A percentile compares a stretch with the other conserved stretches of the same genome.
Evolutionary conservation across 805 yeast genomes (phyloP).

Genomic region (Saturnispora saitoi): DNA sequence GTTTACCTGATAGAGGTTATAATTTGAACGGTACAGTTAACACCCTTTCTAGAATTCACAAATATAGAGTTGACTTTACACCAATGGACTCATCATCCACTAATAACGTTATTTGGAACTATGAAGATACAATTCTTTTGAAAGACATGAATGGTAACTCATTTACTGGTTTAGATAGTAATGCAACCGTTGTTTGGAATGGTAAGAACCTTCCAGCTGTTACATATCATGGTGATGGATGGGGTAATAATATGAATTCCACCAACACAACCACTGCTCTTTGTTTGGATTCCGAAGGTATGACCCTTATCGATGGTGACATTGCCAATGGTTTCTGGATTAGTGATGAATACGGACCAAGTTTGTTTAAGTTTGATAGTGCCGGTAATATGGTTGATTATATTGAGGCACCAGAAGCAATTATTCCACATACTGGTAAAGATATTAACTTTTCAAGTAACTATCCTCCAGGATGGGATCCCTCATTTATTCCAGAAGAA

Average conservation of each 20-base stretch:
- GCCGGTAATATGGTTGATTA: constrained; percentile 22
- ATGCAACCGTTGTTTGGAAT: constrained; percentile 19
- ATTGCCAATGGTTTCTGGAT: constrained; percentile 28
- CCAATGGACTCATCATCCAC: constrained; percentile 18
- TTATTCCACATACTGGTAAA: constrained; percentile 24
- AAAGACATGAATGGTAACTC: constrained; percentile 25
- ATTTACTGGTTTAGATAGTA: constrained; percentile 27
- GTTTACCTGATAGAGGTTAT: constrained; percentile 29
- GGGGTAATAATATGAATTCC: constrained; percentile 20
- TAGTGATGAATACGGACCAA: constrained; percentile 30
- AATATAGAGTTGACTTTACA: constrained; percentile 20
- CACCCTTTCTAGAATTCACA: constrained; percentile 22
- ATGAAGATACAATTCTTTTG: constrained; percentile 24
- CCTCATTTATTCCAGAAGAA: constrained; percentile 19
- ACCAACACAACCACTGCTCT: constrained; percentile 20
- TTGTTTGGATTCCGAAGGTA: constrained; percentile 26
- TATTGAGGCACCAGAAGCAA: constrained; percentile 24
- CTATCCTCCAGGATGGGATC: constrained; percentile 22
- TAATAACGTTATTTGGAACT: constrained; percentile 22
- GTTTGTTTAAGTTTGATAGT: constrained; percentile 22
- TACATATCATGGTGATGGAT: constrained; percentile 26
- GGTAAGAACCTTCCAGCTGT: constrained; percentile 25
- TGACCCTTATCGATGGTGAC: constrained; percentile 24
- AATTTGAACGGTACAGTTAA: constrained; percentile 27
- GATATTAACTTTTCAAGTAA: constrained; percentile 21